These are phyloP conservation scores for Xylariaceae sp. DNA, from an alignment of 2,329 filamentous ascomycete species.

Conservation along the genomic window DNA sequence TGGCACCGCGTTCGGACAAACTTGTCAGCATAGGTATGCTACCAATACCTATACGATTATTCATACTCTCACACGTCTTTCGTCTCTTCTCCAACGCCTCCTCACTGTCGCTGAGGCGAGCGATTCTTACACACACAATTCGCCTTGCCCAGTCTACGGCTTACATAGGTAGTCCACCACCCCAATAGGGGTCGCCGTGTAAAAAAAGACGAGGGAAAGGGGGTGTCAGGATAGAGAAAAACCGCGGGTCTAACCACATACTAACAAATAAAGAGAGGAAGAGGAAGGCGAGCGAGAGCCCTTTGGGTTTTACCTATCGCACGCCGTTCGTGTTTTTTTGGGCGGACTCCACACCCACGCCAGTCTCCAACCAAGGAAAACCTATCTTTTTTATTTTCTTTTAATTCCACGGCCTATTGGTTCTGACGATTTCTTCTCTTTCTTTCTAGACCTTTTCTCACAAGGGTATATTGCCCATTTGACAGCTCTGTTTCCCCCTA, in stretches of 20 bases:
- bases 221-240: background rate
- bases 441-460: slow-evolving; percentile 15
- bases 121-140: slow-evolving; percentile 2
- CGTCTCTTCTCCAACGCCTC: slow-evolving; percentile 11
- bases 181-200: slow-evolving; percentile 3
- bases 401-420: slow-evolving; percentile 30
- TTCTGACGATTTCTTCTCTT: slow-evolving; percentile 1
- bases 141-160: background rate
- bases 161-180: background rate
- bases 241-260: slow-evolving; percentile 6
- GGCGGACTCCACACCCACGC: slow-evolving; percentile 30
- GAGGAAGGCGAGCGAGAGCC: background rate
- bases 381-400: slow-evolving; percentile 22
- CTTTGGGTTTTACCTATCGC: slow-evolving; percentile 2
- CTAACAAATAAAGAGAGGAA: background rate
- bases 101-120: background rate
- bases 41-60: background rate
- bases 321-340: slow-evolving; percentile 12
- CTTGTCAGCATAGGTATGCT: slow-evolving; percentile 11
- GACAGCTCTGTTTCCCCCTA: slow-evolving; percentile 17
- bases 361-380: slow-evolving; percentile 16
- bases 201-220: background rate
- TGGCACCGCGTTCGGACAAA: slow-evolving; percentile 10
- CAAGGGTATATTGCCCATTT: background rate
- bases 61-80: slow-evolving; percentile 7